A percentile compares a stretch with the other conserved stretches of the same genome.
Conservation (phyloP, 2,329 filamentous ascomycete species). For the Botrytis sinoallii region DNA sequence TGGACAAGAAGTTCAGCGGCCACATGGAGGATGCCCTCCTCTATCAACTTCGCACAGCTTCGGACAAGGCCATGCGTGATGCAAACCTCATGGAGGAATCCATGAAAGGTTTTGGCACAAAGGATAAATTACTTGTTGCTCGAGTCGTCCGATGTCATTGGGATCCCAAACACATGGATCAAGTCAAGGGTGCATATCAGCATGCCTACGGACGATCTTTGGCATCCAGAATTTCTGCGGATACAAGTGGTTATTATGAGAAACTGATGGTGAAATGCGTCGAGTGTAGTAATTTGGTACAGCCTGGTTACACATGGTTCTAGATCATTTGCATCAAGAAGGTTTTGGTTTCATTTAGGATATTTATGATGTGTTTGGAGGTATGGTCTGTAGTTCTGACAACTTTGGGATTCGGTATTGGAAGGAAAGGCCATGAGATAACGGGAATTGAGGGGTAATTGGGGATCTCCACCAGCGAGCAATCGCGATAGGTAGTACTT, state of each 20-base stretch:
- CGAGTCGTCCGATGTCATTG: constrained; percentile 82
- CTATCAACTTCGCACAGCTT: constrained; percentile 71
- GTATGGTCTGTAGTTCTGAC: neutral
- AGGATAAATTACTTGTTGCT: constrained; percentile 74
- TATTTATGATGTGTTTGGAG: neutral
- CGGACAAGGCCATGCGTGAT: constrained; percentile 80
- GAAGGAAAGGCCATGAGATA: neutral
- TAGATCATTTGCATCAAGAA: neutral
- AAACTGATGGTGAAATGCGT: constrained; percentile 60
- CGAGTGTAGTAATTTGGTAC: constrained; percentile 9
- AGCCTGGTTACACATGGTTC: constrained; percentile 12
- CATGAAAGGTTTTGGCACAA: constrained; percentile 85
- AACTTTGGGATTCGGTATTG: neutral
- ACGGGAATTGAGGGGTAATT: neutral
- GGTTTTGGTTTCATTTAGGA: neutral
- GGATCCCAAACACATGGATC: constrained; percentile 70
- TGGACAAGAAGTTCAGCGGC: constrained; percentile 70
- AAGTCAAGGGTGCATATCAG: constrained; percentile 75
- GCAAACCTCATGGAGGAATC: constrained; percentile 77
- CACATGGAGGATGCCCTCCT: constrained; percentile 88
- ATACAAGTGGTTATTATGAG: constrained; percentile 84
- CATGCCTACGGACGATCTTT: constrained; percentile 67
- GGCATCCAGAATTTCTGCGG: constrained; percentile 67
- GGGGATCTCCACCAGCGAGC: neutral
- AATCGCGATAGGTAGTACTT: neutral